Evolutionary conservation across 2,329 filamentous ascomycete species (phyloP).

Genomic region (Diaporthe vaccinii): DNA sequence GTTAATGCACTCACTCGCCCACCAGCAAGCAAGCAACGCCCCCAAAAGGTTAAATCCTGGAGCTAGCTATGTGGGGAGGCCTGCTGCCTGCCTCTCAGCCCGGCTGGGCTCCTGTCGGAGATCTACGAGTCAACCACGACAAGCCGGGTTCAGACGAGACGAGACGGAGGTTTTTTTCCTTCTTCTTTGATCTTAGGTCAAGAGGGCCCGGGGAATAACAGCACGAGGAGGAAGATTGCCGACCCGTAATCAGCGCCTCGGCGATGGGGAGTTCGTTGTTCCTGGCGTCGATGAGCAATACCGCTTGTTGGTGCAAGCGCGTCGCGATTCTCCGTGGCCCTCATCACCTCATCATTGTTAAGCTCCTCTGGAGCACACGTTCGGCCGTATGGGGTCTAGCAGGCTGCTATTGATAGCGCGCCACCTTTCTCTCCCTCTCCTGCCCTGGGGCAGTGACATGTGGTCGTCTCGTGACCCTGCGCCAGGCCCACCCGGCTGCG

Average conservation of each 20-base stretch:
- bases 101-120: constrained; percentile 17
- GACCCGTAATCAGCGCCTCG: background rate
- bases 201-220: background rate
- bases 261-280: background rate
- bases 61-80: background rate
- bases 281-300: constrained; percentile 1
- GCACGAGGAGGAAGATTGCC: background rate
- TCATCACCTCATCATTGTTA: background rate
- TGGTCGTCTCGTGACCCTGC: constrained; percentile 15
- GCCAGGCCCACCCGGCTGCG: constrained; percentile 8
- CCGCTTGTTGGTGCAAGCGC: constrained; percentile 12
- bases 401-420: constrained; percentile 28
- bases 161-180: background rate
- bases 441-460: background rate
- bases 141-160: constrained; percentile 12
- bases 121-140: constrained; percentile 17
- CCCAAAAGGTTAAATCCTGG: background rate
- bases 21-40: background rate
- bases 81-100: constrained; percentile 5
- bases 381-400: constrained; percentile 15
- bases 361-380: background rate
- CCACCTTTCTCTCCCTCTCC: background rate
- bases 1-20: background rate
- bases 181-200: background rate
- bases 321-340: constrained; percentile 6